Conservation (phyloP, 352 stramenopile species). For the Thalassiosira mediterranea region DNA sequence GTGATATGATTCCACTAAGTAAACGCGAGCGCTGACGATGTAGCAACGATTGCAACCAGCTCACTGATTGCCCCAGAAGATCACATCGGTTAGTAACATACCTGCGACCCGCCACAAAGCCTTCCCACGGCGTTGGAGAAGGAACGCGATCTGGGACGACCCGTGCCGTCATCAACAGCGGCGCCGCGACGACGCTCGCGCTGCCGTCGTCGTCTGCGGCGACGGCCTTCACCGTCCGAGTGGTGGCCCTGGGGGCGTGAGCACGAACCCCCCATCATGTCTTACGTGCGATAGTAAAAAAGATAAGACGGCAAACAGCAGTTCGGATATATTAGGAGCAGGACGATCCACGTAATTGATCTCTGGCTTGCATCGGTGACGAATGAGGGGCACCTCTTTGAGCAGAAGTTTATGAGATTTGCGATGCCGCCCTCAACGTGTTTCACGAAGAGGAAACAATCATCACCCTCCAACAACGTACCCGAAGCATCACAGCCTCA, state of each 20-base stretch:
- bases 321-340: too few species aligned
- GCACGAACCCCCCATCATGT: conserved; percentile 57
- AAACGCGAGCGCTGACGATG: neutral
- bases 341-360: too few species aligned
- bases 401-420: too few species aligned
- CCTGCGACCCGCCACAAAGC: conserved; percentile 41
- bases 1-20: neutral
- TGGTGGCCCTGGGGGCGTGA: conserved; percentile 28
- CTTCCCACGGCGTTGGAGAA: conserved; percentile 14
- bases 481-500: too few species aligned
- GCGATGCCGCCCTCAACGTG: too few species aligned
- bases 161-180: neutral
- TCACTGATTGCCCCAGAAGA: neutral
- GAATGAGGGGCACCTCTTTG: too few species aligned
- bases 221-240: neutral
- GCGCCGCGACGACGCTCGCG: neutral
- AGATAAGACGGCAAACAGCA: too few species aligned
- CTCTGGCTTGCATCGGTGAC: too few species aligned
- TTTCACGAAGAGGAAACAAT: too few species aligned
- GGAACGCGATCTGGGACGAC: neutral
- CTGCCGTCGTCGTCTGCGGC: neutral
- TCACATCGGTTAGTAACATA: conserved; percentile 6
- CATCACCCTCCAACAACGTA: too few species aligned
- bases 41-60: neutral
- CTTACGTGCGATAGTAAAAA: conserved; percentile 7